These are phyloP conservation scores for Cymbidium sinense DNA, from an alignment of 106 monocot genomes.

Conservation along the genomic window DNA sequence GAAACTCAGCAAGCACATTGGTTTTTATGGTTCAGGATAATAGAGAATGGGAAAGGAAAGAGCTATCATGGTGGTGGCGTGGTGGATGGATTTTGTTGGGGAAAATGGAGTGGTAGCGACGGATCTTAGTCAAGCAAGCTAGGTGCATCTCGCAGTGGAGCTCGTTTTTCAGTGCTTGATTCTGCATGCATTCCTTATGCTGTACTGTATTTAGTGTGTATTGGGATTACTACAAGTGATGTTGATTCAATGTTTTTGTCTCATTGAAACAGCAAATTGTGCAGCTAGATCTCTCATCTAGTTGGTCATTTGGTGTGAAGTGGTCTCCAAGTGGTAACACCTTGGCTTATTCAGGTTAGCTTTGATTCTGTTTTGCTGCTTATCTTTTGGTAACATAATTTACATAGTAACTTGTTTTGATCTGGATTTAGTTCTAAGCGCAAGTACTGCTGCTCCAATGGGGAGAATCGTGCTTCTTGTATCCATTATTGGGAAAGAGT, in stretches of 20 bases:
- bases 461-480: background rate
- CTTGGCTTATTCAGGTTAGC: conserved; percentile 83
- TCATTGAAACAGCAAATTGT: conserved; percentile 63
- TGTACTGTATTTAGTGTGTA: background rate
- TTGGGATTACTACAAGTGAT: background rate
- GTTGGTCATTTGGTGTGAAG: conserved; percentile 88
- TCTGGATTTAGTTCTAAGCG: background rate
- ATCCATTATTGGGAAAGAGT: background rate
- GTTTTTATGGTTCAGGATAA: background rate
- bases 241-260: background rate
- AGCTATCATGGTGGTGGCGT: background rate
- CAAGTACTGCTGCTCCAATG: background rate
- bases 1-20: background rate
- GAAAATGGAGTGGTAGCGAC: background rate
- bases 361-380: background rate
- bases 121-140: background rate
- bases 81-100: background rate
- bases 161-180: background rate
- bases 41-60: background rate
- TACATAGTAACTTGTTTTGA: too few relatives aligned
- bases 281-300: conserved; percentile 89
- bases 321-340: conserved; percentile 96
- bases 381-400: background rate
- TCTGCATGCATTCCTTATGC: background rate
- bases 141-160: background rate